Evolutionary conservation across 805 yeast species (phyloP).

Genomic region (Candida argentea): DNA sequence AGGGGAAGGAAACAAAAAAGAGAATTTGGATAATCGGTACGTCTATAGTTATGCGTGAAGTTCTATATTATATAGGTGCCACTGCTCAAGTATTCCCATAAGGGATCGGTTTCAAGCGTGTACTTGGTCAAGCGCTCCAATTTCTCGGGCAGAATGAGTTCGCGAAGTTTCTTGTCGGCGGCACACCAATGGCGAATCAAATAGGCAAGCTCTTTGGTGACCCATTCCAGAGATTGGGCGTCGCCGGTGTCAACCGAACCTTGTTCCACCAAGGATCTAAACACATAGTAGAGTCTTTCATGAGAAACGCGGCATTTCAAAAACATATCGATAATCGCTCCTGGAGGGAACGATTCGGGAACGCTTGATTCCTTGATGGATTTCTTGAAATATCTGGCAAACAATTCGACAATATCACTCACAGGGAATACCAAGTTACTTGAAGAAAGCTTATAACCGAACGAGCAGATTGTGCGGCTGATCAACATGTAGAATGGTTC

Average conservation of each 20-base stretch:
- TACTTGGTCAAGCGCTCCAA: slow-evolving; percentile 38
- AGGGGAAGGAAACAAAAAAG: too few relatives aligned
- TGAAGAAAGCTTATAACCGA: slow-evolving; percentile 56
- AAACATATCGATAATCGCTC: slow-evolving; percentile 53
- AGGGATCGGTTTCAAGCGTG: slow-evolving; percentile 47
- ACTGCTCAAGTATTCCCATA: slow-evolving; percentile 19
- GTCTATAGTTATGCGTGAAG: too few relatives aligned
- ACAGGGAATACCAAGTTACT: slow-evolving; percentile 79
- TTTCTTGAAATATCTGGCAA: slow-evolving; percentile 43
- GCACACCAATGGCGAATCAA: slow-evolving; percentile 60
- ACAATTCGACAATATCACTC: slow-evolving; percentile 54
- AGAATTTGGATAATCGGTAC: background rate
- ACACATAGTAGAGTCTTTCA: slow-evolving; percentile 54
- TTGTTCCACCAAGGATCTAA: slow-evolving; percentile 55
- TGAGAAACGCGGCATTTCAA: slow-evolving; percentile 52
- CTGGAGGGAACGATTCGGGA: slow-evolving; percentile 34
- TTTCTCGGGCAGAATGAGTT: slow-evolving; percentile 38
- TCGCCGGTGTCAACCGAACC: slow-evolving; percentile 44
- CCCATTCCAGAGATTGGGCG: slow-evolving; percentile 16
- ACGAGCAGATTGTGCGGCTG: slow-evolving; percentile 28
- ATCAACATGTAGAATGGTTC: slow-evolving; percentile 31
- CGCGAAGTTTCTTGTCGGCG: slow-evolving; percentile 53
- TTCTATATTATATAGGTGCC: slow-evolving; percentile 7
- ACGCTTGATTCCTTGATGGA: slow-evolving; percentile 22
- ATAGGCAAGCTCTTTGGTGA: slow-evolving; percentile 47